phyloP scores from a whole-genome alignment of 352 stramenopile genomes.

The Phytopythium oedochilum region DNA sequence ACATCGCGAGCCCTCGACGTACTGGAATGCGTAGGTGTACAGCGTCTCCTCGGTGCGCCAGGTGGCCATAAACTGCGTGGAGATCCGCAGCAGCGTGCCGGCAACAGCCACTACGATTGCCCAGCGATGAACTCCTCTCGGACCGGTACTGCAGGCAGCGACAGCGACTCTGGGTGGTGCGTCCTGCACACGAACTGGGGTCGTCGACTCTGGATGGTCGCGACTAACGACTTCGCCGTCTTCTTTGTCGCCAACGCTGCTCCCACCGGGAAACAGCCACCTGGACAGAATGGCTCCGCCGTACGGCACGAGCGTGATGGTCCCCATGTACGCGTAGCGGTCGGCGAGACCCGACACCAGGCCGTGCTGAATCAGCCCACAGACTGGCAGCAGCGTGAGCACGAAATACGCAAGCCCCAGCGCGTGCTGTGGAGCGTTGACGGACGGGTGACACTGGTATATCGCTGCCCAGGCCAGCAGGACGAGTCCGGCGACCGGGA shows the following conservation, averaged over 20 bases:
- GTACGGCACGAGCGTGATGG: slow-evolving; percentile 36
- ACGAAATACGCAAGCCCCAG: slow-evolving; percentile 32
- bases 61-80: slow-evolving; percentile 13
- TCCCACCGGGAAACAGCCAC: slow-evolving; percentile 5
- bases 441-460: slow-evolving; percentile 4
- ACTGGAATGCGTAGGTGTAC: slow-evolving; percentile 25
- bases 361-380: slow-evolving; percentile 66
- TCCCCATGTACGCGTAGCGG: slow-evolving; percentile 66
- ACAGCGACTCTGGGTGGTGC: no score
- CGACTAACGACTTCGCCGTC: neutral
- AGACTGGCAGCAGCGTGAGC: slow-evolving; percentile 49
- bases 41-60: slow-evolving; percentile 38
- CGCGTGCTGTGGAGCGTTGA: slow-evolving; percentile 18
- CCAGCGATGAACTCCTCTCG: neutral
- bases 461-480: slow-evolving; percentile 14
- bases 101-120: slow-evolving; percentile 6
- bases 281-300: slow-evolving; percentile 14
- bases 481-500: slow-evolving; percentile 19
- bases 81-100: slow-evolving; percentile 17
- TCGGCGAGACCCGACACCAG: slow-evolving; percentile 47
- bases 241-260: neutral
- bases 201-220: slow-evolving; percentile 1
- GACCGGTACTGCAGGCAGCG: neutral
- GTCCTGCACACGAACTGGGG: no score
- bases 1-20: slow-evolving; percentile 1